Conservation (phyloP, 2,329 filamentous ascomycete species). For the Endothia cerciana region DNA sequence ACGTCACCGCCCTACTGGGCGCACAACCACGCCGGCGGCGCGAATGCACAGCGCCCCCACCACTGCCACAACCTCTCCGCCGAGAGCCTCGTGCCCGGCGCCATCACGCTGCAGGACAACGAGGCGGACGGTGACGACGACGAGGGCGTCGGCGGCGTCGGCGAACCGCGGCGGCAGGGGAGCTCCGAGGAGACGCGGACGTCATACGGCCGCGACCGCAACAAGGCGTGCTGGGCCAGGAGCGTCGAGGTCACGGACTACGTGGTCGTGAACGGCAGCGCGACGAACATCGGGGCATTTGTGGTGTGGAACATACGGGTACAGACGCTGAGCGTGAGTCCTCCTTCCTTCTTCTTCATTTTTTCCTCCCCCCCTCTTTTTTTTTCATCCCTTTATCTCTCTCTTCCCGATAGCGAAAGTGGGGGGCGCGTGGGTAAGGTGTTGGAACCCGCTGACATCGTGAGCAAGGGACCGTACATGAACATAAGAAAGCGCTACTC, state of each 20-base stretch:
- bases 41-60: slow-evolving; percentile 41
- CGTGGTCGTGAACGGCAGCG: slow-evolving; percentile 59
- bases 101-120: slow-evolving; percentile 66
- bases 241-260: slow-evolving; percentile 63
- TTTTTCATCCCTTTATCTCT: no score
- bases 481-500: slow-evolving; percentile 79
- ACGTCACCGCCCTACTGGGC: slow-evolving; percentile 52
- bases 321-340: slow-evolving; percentile 77
- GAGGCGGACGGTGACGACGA: slow-evolving; percentile 55
- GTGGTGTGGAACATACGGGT: slow-evolving; percentile 93
- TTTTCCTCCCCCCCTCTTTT: no score
- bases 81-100: slow-evolving; percentile 56
- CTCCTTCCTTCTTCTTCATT: not conserved
- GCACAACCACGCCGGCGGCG: slow-evolving; percentile 32
- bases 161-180: not conserved
- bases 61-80: slow-evolving; percentile 49
- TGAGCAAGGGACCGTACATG: slow-evolving; percentile 60
- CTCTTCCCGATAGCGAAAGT: no score
- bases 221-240: slow-evolving; percentile 66
- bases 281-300: slow-evolving; percentile 77
- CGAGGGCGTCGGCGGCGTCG: slow-evolving; percentile 22
- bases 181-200: slow-evolving; percentile 26
- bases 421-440: no score
- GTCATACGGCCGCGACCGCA: slow-evolving; percentile 43
- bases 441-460: slow-evolving; percentile 2